Percentiles rank a stretch among this genome's conserved stretches.
These are phyloP conservation scores for Pseudoscleropodium purum DNA, from an alignment of 225 moss, liverwort and hornwort species.

Conservation along the genomic window DNA sequence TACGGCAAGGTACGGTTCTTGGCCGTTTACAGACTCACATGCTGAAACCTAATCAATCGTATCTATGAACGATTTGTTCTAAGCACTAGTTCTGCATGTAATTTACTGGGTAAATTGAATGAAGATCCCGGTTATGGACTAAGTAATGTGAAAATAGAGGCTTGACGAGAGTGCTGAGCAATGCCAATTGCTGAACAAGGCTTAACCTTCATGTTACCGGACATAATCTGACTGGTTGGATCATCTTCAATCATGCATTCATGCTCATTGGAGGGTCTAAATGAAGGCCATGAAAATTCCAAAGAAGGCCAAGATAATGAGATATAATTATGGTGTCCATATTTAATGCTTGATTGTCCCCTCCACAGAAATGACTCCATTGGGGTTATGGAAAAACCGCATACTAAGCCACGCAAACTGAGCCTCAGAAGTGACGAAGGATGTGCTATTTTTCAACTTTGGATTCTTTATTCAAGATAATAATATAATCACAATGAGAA, in stretches of 20 bases:
- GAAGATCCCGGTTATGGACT: neutral
- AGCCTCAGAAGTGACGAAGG: neutral
- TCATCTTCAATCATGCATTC: neutral
- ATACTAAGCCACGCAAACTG: neutral
- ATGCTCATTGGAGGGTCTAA: neutral
- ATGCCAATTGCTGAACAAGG: neutral
- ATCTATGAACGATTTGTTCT: neutral
- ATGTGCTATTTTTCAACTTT: neutral
- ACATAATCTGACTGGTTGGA: neutral
- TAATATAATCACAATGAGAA: neutral
- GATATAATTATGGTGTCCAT: neutral
- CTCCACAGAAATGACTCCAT: neutral
- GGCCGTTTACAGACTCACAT: neutral
- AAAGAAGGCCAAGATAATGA: neutral
- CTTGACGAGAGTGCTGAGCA: neutral
- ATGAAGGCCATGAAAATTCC: neutral
- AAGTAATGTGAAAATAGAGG: neutral
- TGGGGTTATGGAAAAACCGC: neutral
- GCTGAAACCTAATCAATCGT: neutral
- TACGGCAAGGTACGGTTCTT: slow-evolving; percentile 1
- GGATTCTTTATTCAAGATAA: neutral
- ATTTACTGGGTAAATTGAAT: neutral
- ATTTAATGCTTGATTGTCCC: neutral
- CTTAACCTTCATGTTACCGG: neutral
- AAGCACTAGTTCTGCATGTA: neutral